Conservation (phyloP, 2,329 filamentous ascomycete species). For the Phyllosticta paracitricarpa region DNA sequence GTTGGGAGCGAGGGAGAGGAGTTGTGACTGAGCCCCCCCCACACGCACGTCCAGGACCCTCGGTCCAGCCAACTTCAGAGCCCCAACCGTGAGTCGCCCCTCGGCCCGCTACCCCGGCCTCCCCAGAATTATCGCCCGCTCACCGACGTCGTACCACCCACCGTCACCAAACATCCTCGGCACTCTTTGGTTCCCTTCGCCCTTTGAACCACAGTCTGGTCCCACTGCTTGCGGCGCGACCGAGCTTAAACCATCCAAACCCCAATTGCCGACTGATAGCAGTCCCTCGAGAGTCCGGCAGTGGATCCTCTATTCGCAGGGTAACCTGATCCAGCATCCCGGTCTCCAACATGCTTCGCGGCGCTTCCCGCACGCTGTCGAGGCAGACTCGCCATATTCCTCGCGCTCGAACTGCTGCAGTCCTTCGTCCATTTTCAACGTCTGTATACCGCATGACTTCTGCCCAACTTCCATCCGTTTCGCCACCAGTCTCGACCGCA, state of each 20-base stretch:
- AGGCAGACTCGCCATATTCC: slow-evolving; percentile 21
- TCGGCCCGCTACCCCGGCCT: background rate
- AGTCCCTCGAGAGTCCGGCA: background rate
- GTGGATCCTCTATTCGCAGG: background rate
- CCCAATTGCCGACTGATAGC: background rate
- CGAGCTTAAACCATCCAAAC: background rate
- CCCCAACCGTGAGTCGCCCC: background rate
- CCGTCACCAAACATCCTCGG: background rate
- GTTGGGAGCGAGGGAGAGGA: background rate
- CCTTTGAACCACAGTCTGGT: background rate
- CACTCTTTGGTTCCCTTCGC: background rate
- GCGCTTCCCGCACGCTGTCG: slow-evolving; percentile 25
- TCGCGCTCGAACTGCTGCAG: slow-evolving; percentile 17
- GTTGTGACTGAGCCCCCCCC: background rate
- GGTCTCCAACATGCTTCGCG: slow-evolving; percentile 25
- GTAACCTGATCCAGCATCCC: background rate
- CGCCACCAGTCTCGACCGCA: slow-evolving; percentile 51
- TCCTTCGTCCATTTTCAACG: slow-evolving; percentile 30
- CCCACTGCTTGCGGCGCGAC: background rate
- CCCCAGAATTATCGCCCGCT: background rate
- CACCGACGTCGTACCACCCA: background rate
- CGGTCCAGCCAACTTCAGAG: background rate
- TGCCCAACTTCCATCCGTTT: slow-evolving; percentile 42
- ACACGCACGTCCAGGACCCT: background rate
- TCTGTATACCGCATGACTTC: slow-evolving; percentile 43